Evolutionary conservation across 257 asterid genomes (phyloP).

Genomic region (Henckelia pumila): DNA sequence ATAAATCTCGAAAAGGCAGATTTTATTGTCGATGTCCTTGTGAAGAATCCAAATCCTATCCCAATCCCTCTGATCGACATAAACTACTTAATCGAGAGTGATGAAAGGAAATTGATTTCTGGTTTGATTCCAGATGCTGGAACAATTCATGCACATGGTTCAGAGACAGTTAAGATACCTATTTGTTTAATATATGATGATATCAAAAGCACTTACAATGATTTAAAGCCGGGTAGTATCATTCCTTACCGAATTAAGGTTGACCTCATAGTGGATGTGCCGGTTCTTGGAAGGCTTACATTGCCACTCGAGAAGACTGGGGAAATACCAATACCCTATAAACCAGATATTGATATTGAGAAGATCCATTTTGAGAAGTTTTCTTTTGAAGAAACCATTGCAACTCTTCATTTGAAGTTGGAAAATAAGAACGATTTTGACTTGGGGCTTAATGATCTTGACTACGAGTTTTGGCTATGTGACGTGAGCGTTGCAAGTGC

Average conservation of each 20-base stretch:
- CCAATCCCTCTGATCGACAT: conserved; percentile 94
- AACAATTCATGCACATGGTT: conserved; percentile 80
- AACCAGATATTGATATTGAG: conserved; percentile 76
- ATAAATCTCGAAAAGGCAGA: conserved; percentile 83
- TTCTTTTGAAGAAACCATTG: conserved; percentile 84
- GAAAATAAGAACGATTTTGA: conserved; percentile 92
- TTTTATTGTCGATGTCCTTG: conserved; percentile 65
- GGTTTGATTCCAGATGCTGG: conserved; percentile 97
- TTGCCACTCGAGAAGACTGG: conserved; percentile 84
- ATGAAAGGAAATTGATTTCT: conserved; percentile 76
- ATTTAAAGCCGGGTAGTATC: conserved; percentile 72
- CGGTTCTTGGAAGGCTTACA: conserved; percentile 80
- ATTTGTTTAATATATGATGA: conserved; percentile 62
- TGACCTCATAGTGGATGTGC: conserved; percentile 86
- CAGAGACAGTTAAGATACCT: conserved; percentile 82
- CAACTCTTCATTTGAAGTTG: conserved; percentile 72
- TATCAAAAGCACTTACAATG: conserved; percentile 69
- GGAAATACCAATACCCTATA: conserved; percentile 83
- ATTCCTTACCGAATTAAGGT: conserved; percentile 79
- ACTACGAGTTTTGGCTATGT: conserved; percentile 85
- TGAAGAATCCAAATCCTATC: conserved; percentile 75
- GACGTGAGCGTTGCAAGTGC: conserved; percentile 75
- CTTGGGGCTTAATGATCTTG: conserved; percentile 70
- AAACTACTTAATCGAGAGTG: conserved; percentile 80
- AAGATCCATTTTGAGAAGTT: conserved; percentile 68